Evolutionary conservation across 768 basidiomycete genomes (phyloP).

Genomic region (Serendipita vermifera): DNA sequence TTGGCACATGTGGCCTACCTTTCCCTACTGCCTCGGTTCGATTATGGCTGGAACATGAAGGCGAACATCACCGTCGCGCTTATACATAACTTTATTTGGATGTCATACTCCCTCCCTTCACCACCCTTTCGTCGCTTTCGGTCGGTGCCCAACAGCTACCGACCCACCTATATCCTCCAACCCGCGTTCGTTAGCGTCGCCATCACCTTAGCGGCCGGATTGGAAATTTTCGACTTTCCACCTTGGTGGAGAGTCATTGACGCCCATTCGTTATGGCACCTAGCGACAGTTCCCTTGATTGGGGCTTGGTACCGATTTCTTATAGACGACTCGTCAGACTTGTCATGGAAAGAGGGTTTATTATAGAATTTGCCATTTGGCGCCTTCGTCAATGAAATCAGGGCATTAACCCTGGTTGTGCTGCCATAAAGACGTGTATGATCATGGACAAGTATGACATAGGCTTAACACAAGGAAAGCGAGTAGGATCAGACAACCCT

Average conservation of each 20-base stretch:
- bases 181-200: conserved; percentile 38
- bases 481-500: no score
- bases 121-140: conserved; percentile 39
- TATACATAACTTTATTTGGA: conserved; percentile 71
- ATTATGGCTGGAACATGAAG: conserved; percentile 86
- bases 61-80: conserved; percentile 72
- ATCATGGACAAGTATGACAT: no score
- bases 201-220: conserved; percentile 57
- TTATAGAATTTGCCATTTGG: no score
- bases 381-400: no score
- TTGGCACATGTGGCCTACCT: conserved; percentile 70
- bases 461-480: no score
- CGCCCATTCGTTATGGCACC: conserved; percentile 90
- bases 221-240: conserved; percentile 89
- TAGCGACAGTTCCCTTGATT: conserved; percentile 65
- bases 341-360: conserved; percentile 3
- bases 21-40: conserved; percentile 59
- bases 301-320: conserved; percentile 80
- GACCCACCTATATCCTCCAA: not conserved
- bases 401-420: no score
- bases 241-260: conserved; percentile 62
- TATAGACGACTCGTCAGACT: conserved; percentile 54
- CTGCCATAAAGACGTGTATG: no score
- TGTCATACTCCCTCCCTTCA: conserved; percentile 49
- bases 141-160: conserved; percentile 15